Conservation (phyloP, 179 eudicot genomes). For the Spinacia oleracea region DNA sequence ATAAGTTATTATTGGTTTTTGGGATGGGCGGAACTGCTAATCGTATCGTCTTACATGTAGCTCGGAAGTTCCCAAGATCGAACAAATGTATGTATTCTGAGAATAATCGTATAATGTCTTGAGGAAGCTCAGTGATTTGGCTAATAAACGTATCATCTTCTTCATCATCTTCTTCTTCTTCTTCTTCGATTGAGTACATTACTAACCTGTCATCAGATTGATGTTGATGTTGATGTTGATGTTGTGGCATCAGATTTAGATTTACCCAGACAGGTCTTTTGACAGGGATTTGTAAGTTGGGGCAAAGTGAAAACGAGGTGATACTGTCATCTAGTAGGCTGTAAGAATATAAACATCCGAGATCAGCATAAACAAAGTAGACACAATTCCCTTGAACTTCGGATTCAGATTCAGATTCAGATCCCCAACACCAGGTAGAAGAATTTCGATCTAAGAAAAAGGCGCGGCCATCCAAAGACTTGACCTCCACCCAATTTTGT, state of each 20-base stretch:
- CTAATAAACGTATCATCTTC: too few relatives aligned
- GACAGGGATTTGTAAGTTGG: not conserved
- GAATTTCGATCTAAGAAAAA: not conserved
- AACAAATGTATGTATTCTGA: not conserved
- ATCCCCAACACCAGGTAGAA: constrained; percentile 14
- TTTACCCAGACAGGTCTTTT: not conserved
- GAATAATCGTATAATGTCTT: not conserved
- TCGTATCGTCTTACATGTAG: not conserved
- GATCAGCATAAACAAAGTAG: not conserved
- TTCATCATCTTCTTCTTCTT: too few relatives aligned
- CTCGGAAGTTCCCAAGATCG: constrained; percentile 5
- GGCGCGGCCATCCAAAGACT: not conserved
- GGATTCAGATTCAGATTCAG: not conserved
- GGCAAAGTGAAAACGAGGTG: not conserved
- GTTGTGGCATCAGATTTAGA: not conserved
- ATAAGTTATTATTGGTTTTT: not conserved
- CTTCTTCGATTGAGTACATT: not conserved
- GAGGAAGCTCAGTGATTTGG: not conserved
- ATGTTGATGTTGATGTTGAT: not conserved
- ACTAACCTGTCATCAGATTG: not conserved
- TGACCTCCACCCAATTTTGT: not conserved
- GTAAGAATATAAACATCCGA: not conserved
- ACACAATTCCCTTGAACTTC: not conserved
- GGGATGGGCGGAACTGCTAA: not conserved
- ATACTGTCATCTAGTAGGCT: not conserved